A percentile compares a stretch with the other conserved stretches of the same genome.
phyloP scores from a whole-genome alignment of 352 stramenopile species.

The Sclerospora graminicola region DNA sequence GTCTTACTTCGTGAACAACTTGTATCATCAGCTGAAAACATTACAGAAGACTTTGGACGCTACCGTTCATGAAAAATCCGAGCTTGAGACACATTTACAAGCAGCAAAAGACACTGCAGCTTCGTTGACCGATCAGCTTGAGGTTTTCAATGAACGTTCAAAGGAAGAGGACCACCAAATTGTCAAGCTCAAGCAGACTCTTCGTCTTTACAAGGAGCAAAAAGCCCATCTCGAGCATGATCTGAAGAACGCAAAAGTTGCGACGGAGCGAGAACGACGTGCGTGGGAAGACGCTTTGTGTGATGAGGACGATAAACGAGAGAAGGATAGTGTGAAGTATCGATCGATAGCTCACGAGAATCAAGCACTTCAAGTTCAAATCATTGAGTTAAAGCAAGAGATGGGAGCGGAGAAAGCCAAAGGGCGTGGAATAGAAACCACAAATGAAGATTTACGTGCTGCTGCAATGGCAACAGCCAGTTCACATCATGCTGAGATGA shows the following conservation, averaged over 20 bases:
- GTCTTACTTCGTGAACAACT: slow-evolving; percentile 5
- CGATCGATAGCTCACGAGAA: slow-evolving; percentile 28
- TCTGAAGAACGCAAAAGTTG: slow-evolving; percentile 11
- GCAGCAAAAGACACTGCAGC: slow-evolving; percentile 24
- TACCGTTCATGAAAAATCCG: slow-evolving; percentile 25
- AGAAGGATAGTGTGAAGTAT: slow-evolving; percentile 17
- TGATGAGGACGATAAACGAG: slow-evolving; percentile 18
- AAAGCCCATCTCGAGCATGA: slow-evolving; percentile 14
- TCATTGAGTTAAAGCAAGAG: slow-evolving; percentile 22
- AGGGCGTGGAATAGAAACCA: no score
- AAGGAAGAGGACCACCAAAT: slow-evolving; percentile 22
- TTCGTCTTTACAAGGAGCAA: slow-evolving; percentile 25
- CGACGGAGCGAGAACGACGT: slow-evolving; percentile 19
- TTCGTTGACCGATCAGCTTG: slow-evolving; percentile 32
- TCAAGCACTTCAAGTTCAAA: slow-evolving; percentile 11
- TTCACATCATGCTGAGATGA: no score
- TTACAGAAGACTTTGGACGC: slow-evolving; percentile 8
- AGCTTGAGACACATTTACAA: slow-evolving; percentile 34
- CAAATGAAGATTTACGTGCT: no score
- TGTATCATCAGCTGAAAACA: slow-evolving; percentile 13
- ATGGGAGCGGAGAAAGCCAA: no score
- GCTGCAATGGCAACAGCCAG: no score
- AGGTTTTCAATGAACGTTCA: slow-evolving; percentile 15
- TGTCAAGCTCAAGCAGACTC: slow-evolving; percentile 20
- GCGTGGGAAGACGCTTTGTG: slow-evolving; percentile 20